These are phyloP conservation scores for Crithidia bombi DNA, from an alignment of 208 protist genomes.

Conservation along the genomic window DNA sequence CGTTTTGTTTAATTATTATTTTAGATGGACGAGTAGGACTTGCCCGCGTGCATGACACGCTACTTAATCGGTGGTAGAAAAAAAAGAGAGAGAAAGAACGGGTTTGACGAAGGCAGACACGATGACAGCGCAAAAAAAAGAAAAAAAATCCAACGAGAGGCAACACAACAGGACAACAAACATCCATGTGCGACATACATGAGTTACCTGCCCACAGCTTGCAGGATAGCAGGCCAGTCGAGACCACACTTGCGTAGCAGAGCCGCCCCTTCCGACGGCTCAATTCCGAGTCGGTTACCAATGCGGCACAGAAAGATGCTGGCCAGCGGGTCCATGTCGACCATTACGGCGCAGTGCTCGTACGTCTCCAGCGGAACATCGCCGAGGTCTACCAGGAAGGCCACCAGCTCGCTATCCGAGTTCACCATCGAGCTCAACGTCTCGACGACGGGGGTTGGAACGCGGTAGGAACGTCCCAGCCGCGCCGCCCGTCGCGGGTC, in stretches of 20 bases:
- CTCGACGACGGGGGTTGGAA: slow-evolving; percentile 65
- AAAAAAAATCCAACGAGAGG: neutral
- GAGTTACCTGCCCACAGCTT: slow-evolving; percentile 21
- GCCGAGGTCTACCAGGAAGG: slow-evolving; percentile 65
- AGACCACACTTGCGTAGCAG: slow-evolving; percentile 57
- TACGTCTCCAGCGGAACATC: slow-evolving; percentile 69
- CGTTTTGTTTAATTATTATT: too few species aligned
- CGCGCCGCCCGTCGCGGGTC: slow-evolving; percentile 55
- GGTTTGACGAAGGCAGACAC: too few species aligned
- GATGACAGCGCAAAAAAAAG: neutral
- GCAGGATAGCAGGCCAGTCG: slow-evolving; percentile 67
- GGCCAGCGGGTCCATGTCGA: slow-evolving; percentile 60
- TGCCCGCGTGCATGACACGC: too few species aligned
- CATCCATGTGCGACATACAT: too few species aligned
- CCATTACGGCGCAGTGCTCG: slow-evolving; percentile 67
- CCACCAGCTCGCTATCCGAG: slow-evolving; percentile 65
- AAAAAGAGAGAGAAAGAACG: slow-evolving; percentile 8
- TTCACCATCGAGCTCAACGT: slow-evolving; percentile 49
- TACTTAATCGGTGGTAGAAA: slow-evolving; percentile 8
- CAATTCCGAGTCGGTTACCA: slow-evolving; percentile 63
- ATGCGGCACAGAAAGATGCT: slow-evolving; percentile 81
- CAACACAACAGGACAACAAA: neutral
- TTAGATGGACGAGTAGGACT: too few species aligned
- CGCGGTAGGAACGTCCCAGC: slow-evolving; percentile 54
- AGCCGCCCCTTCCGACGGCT: slow-evolving; percentile 47